Evolutionary conservation across 257 asterid species (phyloP), one percentile per base, ranked within the genome.

Genomic region (Penstemon eatonii): DNA sequence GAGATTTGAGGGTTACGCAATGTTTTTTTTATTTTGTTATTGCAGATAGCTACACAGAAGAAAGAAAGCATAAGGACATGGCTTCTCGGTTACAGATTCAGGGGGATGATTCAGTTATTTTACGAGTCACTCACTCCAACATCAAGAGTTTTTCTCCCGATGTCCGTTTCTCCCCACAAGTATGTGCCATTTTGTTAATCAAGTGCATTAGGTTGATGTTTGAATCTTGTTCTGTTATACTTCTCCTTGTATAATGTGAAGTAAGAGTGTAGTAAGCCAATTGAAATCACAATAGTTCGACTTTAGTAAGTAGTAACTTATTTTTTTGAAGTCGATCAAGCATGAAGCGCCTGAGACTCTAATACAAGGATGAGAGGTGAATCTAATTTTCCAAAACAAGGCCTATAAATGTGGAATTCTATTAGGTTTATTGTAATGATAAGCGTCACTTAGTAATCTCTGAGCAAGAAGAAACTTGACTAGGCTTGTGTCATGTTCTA

Each of bases 131-230:
- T 52, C 98, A 93, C 73, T 85, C 94, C 56, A 93, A 93, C 84
- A 85, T 93, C 77, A 93, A 93, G 85, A 90, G 84, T 43, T 90
- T 93, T 78, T 80, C 89, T 13, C 63, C 96, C 37, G 92, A 90
- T 76, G 70, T 84, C 41, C 90, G 89, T 8, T 88, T 90, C 69
- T 88, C 96, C 65, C 81, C 79, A 49, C 92, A 88, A 83, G 98
- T 90, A 61, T 8, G 65, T 40, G 41, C 36, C 19, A 39, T 40
- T 74, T 45, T 60, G 0, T 55, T 15, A 36, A n/a, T 52, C 51
- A 18, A 6, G 9, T 58, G 38, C 19, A 49, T 13, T 41, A 47
- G 33, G 60, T 15, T 10, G 42, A 62, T 59, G 46, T 8, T 68
- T 72, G 47, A 65, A 25, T 19, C 53, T 64, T 4, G 3, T 60